Evolutionary conservation across 73 alveolate species (phyloP), one percentile per base, ranked within the genome.

Genomic region (Paramecium pentaurelia): DNA sequence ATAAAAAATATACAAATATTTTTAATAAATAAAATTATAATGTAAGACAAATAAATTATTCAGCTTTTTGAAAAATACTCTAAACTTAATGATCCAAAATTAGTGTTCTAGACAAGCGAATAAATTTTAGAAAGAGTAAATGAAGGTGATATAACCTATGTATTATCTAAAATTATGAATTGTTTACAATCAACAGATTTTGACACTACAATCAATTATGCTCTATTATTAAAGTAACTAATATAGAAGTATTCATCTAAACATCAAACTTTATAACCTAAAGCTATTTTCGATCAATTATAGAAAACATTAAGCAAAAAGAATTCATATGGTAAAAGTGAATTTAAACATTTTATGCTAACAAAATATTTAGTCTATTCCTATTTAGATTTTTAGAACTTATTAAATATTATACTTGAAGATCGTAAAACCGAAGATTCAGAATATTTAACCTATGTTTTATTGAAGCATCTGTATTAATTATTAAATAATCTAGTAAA

Each of bases 31-130:
- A 34, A 71, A 71, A 71, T 71, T 47, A 34, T 71, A 71, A 71
- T 71, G 86, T 71, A 71, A 71, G 86, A 71, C 58, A 71, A 71
- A 71, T 71, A 71, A 71, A 37, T 71, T 34, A 30, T 71, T 71
- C 60, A 22, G 37, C 51, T 71, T 30, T 37, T 71, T 12, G 86
- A 71, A 71, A 71, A 71, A 34, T 71, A 34, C 28, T 30, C 86
- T 12, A 71, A 71, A 37, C 86, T 71, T 37, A 28, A 34, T 71
- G 86, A 71, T 71, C 60, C 59, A 71, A 71, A 71, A 71, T 71
- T 34, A 71, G 59, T 30, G 58, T 28, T 37, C 34, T 10, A 37
- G 27, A 60, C 47, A 25, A 60, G 83, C 25, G 83, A 60, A 16
- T 25, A 71, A 37, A 71, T 71, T 40, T 34, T 71, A 71, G 59